phyloP scores from a whole-genome alignment of 805 yeast genomes.

The Kluyveromyces lactis region DNA sequence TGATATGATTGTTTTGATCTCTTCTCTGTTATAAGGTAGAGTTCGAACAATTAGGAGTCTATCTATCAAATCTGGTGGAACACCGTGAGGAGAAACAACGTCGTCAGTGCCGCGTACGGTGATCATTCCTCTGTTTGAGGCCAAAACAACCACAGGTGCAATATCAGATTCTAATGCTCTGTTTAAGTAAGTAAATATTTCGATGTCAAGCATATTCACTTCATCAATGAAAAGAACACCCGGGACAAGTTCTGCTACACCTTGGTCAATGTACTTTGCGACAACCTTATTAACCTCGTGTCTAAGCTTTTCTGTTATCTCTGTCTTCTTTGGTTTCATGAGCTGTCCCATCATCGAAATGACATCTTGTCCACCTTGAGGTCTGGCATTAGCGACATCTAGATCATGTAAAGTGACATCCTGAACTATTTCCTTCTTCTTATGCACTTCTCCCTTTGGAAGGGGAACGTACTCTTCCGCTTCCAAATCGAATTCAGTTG shows the following conservation, averaged over 20 bases:
- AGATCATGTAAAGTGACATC: conserved; percentile 94
- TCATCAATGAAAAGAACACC: conserved; percentile 98
- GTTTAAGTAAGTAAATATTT: conserved; percentile 90
- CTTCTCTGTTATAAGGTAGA: conserved; percentile 76
- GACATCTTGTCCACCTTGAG: conserved; percentile 95
- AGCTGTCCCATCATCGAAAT: conserved; percentile 95
- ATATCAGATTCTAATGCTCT: conserved; percentile 86
- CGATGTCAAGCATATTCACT: conserved; percentile 96
- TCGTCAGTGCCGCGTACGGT: conserved; percentile 87
- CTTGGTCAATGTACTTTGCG: conserved; percentile 93
- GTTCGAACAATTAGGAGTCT: conserved; percentile 88
- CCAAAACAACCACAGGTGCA: conserved; percentile 92
- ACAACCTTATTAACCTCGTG: conserved; percentile 93
- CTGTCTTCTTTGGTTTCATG: conserved; percentile 92
- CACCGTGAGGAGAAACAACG: conserved; percentile 85
- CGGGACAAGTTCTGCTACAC: conserved; percentile 94
- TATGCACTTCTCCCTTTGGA: conserved; percentile 98
- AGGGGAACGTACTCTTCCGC: conserved; percentile 98
- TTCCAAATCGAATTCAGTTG: conserved; percentile 96
- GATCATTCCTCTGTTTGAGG: conserved; percentile 92
- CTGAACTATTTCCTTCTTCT: conserved; percentile 95
- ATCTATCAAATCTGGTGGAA: conserved; percentile 91
- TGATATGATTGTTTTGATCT: conserved; percentile 71
- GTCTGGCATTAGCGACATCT: conserved; percentile 93
- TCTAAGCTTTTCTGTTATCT: conserved; percentile 91